These are phyloP conservation scores for Penicillium paradoxum DNA, from an alignment of 495 filamentous ascomycete genomes.

Conservation along the genomic window DNA sequence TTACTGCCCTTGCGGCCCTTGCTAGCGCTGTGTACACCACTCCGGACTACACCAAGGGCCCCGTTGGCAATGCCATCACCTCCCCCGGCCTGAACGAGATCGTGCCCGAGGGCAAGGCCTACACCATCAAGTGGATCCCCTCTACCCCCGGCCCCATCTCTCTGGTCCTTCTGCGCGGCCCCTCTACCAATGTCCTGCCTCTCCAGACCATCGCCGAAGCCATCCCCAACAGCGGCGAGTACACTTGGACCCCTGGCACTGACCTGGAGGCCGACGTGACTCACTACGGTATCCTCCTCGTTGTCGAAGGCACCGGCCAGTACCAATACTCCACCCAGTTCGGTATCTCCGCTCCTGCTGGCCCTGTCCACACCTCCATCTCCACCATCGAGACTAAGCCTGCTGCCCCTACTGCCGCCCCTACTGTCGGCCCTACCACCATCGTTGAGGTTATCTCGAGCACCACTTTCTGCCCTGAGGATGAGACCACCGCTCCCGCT, in stretches of 20 bases:
- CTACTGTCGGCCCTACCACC: conserved; percentile 14
- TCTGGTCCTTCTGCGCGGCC: conserved; percentile 59
- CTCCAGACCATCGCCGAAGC: conserved; percentile 51
- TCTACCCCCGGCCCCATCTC: conserved; percentile 48
- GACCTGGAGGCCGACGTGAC: conserved; percentile 44
- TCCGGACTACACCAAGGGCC: conserved; percentile 43
- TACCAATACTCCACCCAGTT: conserved; percentile 71
- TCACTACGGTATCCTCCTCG: conserved; percentile 64
- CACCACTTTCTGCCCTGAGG: conserved; percentile 15
- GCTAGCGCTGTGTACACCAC: conserved; percentile 48
- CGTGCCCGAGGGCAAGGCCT: conserved; percentile 52
- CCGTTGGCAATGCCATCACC: conserved; percentile 54
- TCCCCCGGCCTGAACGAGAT: conserved; percentile 47
- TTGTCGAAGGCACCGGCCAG: conserved; percentile 54
- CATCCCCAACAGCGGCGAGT: conserved; percentile 55
- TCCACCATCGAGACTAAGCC: conserved; percentile 12
- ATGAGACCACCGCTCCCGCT: conserved; percentile 1
- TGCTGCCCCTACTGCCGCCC: conserved; percentile 8
- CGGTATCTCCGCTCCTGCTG: conserved; percentile 51
- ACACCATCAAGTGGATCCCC: conserved; percentile 57
- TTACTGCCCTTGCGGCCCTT: conserved; percentile 46
- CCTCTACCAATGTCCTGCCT: conserved; percentile 50
- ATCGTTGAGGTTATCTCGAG: conserved; percentile 18
- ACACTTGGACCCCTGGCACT: conserved; percentile 50
- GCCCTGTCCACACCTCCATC: conserved; percentile 16